Evolutionary conservation across 495 filamentous ascomycete species (phyloP).

Genomic region (Hypoxylon crocopeplum): DNA sequence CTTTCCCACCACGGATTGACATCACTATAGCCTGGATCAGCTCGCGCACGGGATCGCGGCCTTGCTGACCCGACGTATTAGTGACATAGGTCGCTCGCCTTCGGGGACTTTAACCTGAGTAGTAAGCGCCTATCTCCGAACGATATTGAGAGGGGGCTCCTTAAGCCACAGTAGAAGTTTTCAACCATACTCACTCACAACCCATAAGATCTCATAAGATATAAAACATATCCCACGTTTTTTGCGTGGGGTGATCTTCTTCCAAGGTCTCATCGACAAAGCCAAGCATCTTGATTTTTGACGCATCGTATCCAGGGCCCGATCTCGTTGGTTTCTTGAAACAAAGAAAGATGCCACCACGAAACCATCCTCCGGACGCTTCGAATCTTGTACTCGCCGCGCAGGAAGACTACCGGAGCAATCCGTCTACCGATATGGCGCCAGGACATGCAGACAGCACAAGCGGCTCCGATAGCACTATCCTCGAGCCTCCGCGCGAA

Average conservation of each 20-base stretch:
- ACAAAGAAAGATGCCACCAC: conserved; percentile 17
- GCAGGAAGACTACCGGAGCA: not conserved
- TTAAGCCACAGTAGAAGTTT: no score
- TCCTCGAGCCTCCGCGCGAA: not conserved
- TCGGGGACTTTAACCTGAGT: no score
- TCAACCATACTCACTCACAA: no score
- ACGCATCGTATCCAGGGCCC: not conserved
- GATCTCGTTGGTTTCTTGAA: not conserved
- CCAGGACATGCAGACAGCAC: not conserved
- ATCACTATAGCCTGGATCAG: no score
- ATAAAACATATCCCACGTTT: no score
- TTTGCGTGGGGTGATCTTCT: no score
- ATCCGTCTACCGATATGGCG: not conserved
- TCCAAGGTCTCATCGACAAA: no score
- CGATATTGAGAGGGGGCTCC: no score
- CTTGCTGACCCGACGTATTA: not conserved
- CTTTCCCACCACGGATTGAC: conserved; percentile 18
- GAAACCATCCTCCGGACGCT: conserved; percentile 10
- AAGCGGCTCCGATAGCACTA: conserved; percentile 20
- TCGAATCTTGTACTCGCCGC: conserved; percentile 22
- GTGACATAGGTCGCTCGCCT: not conserved
- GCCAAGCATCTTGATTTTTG: no score
- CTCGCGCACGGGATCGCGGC: conserved; percentile 13
- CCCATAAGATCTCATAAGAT: no score
- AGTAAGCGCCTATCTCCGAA: no score